Conservation (phyloP, 2,329 filamentous ascomycete species). For the Fusarium verrucosum region DNA sequence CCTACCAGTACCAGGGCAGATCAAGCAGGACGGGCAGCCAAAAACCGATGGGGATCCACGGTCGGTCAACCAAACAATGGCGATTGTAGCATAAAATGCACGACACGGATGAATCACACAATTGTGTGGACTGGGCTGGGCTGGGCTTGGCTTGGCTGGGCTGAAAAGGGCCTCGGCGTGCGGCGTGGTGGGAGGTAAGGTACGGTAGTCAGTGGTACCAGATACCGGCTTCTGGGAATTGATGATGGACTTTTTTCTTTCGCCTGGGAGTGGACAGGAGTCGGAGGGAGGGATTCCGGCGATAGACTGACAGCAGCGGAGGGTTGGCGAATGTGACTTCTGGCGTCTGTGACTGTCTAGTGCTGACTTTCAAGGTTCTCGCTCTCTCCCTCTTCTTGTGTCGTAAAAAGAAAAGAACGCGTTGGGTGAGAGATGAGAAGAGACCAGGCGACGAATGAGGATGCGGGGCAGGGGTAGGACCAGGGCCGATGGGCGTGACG, state of each 20-base stretch:
- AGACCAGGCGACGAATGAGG: constrained; percentile 43
- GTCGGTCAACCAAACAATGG: constrained; percentile 44
- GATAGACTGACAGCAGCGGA: constrained; percentile 17
- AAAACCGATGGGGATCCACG: constrained; percentile 38
- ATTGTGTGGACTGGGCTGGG: constrained; percentile 25
- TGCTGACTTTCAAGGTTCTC: constrained; percentile 39
- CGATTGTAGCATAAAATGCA: constrained; percentile 46
- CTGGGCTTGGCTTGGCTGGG: constrained; percentile 22
- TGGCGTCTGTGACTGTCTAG: constrained; percentile 32
- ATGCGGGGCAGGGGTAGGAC: constrained; percentile 31
- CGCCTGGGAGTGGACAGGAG: constrained; percentile 6
- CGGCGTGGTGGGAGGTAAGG: too few relatives aligned
- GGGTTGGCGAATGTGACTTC: constrained; percentile 32
- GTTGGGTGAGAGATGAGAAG: constrained; percentile 38
- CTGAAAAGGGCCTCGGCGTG: constrained; percentile 30
- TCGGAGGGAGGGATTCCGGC: constrained; percentile 24
- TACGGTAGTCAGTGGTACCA: too few relatives aligned
- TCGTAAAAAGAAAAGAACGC: constrained; percentile 46
- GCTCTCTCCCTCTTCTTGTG: constrained; percentile 23
- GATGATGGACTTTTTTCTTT: constrained; percentile 29
- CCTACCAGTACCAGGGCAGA: constrained; percentile 3
- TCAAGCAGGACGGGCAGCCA: constrained; percentile 33
- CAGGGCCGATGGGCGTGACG: constrained; percentile 29
- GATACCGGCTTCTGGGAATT: constrained; percentile 19
- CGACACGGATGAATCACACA: constrained; percentile 39